Percentiles rank a stretch among this genome's conserved stretches.
Evolutionary conservation across 768 basidiomycete genomes (phyloP).

Genomic region (Tulasnella sp.): DNA sequence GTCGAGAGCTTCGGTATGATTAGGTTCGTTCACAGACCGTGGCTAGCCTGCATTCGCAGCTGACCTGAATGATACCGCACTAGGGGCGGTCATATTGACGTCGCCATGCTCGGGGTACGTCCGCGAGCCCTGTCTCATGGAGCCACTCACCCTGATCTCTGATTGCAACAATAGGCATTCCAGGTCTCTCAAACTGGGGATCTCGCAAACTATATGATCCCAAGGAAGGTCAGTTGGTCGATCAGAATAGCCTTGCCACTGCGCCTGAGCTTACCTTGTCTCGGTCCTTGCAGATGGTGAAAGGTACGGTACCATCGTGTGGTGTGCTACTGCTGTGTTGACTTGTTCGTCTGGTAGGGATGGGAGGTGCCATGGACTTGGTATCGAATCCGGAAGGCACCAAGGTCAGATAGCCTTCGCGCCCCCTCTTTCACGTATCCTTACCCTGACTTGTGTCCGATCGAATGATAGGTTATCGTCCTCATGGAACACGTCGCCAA

Average conservation of each 20-base stretch:
- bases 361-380: slow-evolving; percentile 94
- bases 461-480: slow-evolving; percentile 43
- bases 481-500: slow-evolving; percentile 86
- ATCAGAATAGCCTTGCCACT: background rate
- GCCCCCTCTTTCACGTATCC: too few species aligned
- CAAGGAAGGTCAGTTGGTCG: slow-evolving; percentile 69
- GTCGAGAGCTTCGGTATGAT: slow-evolving; percentile 71
- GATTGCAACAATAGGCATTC: slow-evolving; percentile 51
- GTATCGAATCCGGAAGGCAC: slow-evolving; percentile 95
- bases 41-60: background rate
- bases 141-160: slow-evolving; percentile 1
- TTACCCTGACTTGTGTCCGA: background rate
- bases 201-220: slow-evolving; percentile 98
- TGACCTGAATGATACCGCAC: background rate
- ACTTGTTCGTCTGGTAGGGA: slow-evolving; percentile 37
- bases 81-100: slow-evolving; percentile 78
- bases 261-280: background rate
- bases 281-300: slow-evolving; percentile 13
- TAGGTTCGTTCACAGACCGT: slow-evolving; percentile 35
- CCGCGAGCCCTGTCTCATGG: background rate
- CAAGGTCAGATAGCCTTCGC: slow-evolving; percentile 32
- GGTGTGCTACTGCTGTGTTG: background rate
- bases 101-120: slow-evolving; percentile 81
- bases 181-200: slow-evolving; percentile 88
- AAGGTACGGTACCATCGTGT: slow-evolving; percentile 17